Evolutionary conservation across 2,329 filamentous ascomycete genomes (phyloP).

Genomic region (Fusarium sublunatum): DNA sequence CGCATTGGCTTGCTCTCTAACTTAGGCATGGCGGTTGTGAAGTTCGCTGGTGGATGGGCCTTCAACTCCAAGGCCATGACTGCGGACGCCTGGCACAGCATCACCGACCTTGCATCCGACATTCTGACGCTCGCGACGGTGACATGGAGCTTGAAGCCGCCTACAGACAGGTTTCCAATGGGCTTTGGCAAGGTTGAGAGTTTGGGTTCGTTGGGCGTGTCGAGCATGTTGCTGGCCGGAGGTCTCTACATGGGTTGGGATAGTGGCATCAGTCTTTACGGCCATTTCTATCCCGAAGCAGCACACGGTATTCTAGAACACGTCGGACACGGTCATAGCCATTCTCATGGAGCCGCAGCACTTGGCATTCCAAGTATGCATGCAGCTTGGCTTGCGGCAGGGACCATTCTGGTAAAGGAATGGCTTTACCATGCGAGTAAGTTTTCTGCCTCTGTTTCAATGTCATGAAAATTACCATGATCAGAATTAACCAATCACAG

Average conservation of each 20-base stretch:
- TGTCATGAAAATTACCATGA: not conserved
- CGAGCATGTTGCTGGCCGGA: conserved; percentile 87
- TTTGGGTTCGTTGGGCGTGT: conserved; percentile 91
- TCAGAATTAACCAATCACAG: conserved; percentile 58
- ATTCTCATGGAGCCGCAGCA: conserved; percentile 63
- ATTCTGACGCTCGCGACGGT: conserved; percentile 94
- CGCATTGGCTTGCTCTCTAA: conserved; percentile 79
- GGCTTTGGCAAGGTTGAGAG: conserved; percentile 99
- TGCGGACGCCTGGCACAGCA: conserved; percentile 93
- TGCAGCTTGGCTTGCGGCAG: conserved; percentile 92
- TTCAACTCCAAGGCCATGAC: conserved; percentile 96
- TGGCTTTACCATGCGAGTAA: conserved; percentile 97
- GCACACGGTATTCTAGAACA: conserved; percentile 72
- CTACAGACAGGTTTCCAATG: conserved; percentile 83
- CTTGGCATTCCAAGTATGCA: conserved; percentile 81
- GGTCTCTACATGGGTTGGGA: conserved; percentile 93
- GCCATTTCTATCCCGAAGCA: conserved; percentile 78
- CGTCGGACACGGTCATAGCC: conserved; percentile 71
- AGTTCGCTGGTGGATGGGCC: conserved; percentile 89
- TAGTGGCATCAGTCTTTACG: conserved; percentile 73
- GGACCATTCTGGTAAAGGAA: conserved; percentile 92
- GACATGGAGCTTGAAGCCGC: conserved; percentile 88
- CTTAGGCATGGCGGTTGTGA: conserved; percentile 91
- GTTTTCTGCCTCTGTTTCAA: conserved; percentile 52
- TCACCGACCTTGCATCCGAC: conserved; percentile 95